Evolutionary conservation across 73 alveolate species (phyloP).

Genomic region (Effrenium voratum): DNA sequence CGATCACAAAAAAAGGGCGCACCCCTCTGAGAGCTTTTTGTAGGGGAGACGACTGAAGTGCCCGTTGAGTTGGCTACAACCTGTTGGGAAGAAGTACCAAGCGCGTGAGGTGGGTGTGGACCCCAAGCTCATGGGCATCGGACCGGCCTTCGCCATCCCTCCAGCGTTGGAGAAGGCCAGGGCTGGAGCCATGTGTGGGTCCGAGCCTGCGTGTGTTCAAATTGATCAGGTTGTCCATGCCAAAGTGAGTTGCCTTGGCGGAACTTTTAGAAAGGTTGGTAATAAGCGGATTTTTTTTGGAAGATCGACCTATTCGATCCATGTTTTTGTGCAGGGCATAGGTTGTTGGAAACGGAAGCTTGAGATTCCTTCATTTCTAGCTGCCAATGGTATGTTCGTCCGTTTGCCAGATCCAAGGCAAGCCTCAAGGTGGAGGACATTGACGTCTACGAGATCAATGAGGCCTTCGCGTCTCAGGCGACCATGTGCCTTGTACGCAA

Average conservation of each 20-base stretch:
- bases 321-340: not conserved
- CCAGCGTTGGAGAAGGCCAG: slow-evolving; percentile 97
- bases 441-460: slow-evolving; percentile 99
- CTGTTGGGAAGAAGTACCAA: not conserved
- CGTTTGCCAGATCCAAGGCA: slow-evolving; percentile 97
- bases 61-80: not conserved
- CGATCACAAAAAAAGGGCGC: no score
- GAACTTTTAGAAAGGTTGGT: not conserved
- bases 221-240: not conserved
- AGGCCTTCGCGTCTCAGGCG: slow-evolving; percentile 99
- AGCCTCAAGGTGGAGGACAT: slow-evolving; percentile 98
- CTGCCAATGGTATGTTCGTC: no score
- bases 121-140: slow-evolving; percentile 99
- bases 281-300: no score
- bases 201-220: not conserved
- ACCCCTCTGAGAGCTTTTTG: no score
- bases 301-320: not conserved
- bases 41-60: no score
- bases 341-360: not conserved
- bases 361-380: no score
- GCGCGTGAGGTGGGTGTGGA: slow-evolving; percentile 99
- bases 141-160: slow-evolving; percentile 99
- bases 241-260: not conserved
- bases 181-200: not conserved
- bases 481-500: slow-evolving; percentile 97